phyloP scores from a whole-genome alignment of 164 flowering plant genomes.

The Piper betle region DNA sequence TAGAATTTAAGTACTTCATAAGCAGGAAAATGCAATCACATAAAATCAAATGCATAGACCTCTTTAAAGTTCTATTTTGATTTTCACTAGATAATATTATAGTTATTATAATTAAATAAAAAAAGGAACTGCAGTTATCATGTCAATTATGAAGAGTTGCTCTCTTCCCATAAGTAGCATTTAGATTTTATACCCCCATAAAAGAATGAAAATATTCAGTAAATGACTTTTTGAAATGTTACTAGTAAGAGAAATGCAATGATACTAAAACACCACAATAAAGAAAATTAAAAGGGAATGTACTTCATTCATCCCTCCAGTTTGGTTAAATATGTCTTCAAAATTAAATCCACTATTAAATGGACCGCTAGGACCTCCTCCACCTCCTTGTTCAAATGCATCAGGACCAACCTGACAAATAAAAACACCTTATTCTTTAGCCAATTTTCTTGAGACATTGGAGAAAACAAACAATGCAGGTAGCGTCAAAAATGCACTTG shows the following conservation, averaged over 20 bases:
- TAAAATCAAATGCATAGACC: neutral
- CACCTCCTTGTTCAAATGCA: slow-evolving; percentile 36
- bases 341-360: slow-evolving; percentile 31
- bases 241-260: too few species aligned
- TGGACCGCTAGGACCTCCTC: slow-evolving; percentile 22
- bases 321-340: slow-evolving; percentile 26
- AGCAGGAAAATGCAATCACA: neutral
- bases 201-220: too few species aligned
- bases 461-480: neutral
- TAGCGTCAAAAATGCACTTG: neutral
- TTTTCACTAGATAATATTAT: neutral
- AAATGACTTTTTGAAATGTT: too few species aligned
- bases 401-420: slow-evolving; percentile 74
- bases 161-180: too few species aligned
- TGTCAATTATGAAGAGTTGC: too few species aligned
- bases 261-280: neutral
- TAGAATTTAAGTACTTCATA: neutral
- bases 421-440: neutral
- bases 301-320: slow-evolving; percentile 31
- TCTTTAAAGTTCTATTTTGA: neutral
- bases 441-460: neutral
- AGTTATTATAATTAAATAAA: too few species aligned
- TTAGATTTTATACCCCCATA: too few species aligned
- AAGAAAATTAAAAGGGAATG: neutral
- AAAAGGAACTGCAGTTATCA: too few species aligned